Base-by-base conservation (phyloP, 306 rosid species). In the Pterocarpus macrocarpus region DNA sequence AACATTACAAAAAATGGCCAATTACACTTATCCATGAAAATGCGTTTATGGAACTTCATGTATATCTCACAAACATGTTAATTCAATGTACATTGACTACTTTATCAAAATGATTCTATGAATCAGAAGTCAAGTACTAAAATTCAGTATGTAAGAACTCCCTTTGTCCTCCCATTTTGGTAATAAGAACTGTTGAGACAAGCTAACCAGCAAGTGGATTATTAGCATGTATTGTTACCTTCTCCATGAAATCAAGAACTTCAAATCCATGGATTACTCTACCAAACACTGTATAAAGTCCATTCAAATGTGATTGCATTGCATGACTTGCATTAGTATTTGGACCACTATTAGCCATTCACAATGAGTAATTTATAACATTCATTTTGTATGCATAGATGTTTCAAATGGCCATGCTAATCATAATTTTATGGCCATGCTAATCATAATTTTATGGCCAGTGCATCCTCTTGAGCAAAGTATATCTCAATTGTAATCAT, bases 281-380 rank as follows among this genome's bases (percentile, higher is more conserved):
- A 28, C 99, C 99, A 85, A 95, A 91, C 64, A 93, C 86, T 16
- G 98, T 93, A 80, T 95, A 91, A 61, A 88, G 64, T 30, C 98
- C 97, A 83, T 95, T 95, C 67, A 93, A 84, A 88, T 95, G 99
- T 16, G 99, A 97, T 78, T 90, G 97, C 78, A 93, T 95, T 15
- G 94, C 99, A 49, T 90, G 99, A 68, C 99, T 95, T 71, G 97
- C 97, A 69, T 93, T 95, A n/a, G 98, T 95, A 78, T 93, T 95
- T 28, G 97, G 98, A 75, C 98, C 98, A 80, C 98, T 93, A 69
- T 95, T 95, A 6, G 97, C 99, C 99, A 93, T 95, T 13, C 97
- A 66, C 78, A 95, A 55, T 5, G 28, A 22, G 28, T 22, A 22
- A 22, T 22, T 22, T 22, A 1, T 22, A 22, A 22, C 28, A 22